Conservation (phyloP, 768 basidiomycete species). For the Boletus rubroflammeus region DNA sequence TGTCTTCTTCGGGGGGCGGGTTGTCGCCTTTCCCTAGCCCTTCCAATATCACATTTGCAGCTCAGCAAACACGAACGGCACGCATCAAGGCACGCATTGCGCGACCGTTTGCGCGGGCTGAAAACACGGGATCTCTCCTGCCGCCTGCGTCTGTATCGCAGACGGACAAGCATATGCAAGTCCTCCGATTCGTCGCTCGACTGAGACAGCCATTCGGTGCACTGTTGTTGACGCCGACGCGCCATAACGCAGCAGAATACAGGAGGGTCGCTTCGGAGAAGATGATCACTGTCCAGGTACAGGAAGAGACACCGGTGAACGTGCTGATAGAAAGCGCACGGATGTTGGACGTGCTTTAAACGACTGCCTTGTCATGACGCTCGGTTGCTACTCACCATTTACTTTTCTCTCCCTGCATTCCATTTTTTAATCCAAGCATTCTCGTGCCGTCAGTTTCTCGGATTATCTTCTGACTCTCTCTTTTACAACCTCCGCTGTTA, state of each 20-base stretch:
- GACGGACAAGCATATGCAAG: background rate
- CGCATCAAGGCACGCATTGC: too few species aligned
- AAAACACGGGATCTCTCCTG: background rate
- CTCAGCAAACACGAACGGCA: background rate
- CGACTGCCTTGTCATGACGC: too few species aligned
- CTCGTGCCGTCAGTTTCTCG: too few species aligned
- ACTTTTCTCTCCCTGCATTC: too few species aligned
- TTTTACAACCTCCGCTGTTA: too few species aligned
- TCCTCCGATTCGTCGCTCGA: background rate
- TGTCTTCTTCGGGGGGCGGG: background rate
- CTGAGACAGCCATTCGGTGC: constrained; percentile 4
- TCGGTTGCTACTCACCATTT: too few species aligned
- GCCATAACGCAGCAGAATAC: background rate
- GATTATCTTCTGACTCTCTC: too few species aligned
- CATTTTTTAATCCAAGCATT: too few species aligned
- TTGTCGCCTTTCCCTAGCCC: too few species aligned
- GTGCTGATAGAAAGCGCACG: background rate
- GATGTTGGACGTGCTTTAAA: constrained; percentile 7
- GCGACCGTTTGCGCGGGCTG: too few species aligned
- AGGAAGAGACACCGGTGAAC: background rate
- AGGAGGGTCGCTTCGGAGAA: constrained; percentile 13
- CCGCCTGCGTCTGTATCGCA: background rate
- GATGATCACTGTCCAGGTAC: constrained; percentile 6
- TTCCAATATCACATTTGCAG: background rate
- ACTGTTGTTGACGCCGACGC: constrained; percentile 3